Base-by-base conservation (phyloP, 2,329 filamentous ascomycete species). In the Dryadomyces quercivorus region DNA sequence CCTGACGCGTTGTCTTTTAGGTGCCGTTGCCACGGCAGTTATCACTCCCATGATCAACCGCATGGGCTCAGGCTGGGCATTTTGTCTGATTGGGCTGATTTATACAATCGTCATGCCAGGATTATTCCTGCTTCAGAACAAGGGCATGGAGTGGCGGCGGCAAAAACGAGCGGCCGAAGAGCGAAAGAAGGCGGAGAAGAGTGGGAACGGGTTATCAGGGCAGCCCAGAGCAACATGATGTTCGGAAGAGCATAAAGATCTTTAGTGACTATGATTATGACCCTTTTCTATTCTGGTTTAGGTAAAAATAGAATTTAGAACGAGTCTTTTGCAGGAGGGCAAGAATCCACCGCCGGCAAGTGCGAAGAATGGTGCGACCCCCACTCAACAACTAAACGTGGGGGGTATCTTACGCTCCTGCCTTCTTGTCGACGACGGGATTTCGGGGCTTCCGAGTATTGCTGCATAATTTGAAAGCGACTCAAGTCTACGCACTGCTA, bases 1-100 rank as follows among this genome's bases (percentile, higher is more conserved):
- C 56, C 60, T 84, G 15, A 71, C 74, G 1, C 64, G 79, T 5
- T 83, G 80, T 54, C 63, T 78, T 2, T 61, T 82, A 2, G 78
- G 77, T 0, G 80, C 80, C 0, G 73, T 69, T 0, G 73, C 72
- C 2, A 76, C 71, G 16, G 77, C 75, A 0, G 67, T 74, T 1
- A 74, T 82, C 20, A 63, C 75, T 3, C 74, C 74, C 12, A 71
- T 83, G 70, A 72, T 77, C 10, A 59, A 74, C 9, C 66, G 63
- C 0, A 71, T 82, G 56, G 77, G 77, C 0, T 61, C 68, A 0
- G 78, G 77, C 0, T 76, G 76, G 70, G 70, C 75, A 0, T 79
- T 76, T 57, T 75, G 72, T 0, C 60, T 80, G 7, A 60, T 77
- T 3, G 76, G 69, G 0, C 59, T 68, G 1, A 50, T 78, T 3